Percentiles rank a stretch among this genome's conserved stretches.
Evolutionary conservation across 1,139 yeast species (phyloP).

Genomic region (Zygosaccharomyces sapae): DNA sequence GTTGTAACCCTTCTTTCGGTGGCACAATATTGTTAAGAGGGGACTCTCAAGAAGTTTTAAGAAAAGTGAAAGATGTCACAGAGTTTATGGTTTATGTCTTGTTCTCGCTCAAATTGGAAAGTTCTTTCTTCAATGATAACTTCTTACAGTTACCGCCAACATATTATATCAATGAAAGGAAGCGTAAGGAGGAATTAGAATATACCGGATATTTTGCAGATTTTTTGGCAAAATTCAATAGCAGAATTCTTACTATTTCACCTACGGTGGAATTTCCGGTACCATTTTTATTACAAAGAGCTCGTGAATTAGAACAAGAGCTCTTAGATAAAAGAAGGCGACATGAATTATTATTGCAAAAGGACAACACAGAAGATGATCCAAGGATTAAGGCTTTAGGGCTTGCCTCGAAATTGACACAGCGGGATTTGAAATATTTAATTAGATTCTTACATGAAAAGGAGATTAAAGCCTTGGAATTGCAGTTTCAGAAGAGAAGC

Average conservation of each 20-base stretch:
- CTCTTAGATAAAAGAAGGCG: conserved; percentile 40
- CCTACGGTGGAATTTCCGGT: conserved; percentile 68
- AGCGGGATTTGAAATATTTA: conserved; percentile 33
- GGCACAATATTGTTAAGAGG: conserved; percentile 84
- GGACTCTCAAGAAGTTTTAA: conserved; percentile 53
- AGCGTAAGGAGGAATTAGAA: conserved; percentile 9
- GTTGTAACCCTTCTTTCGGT: conserved; percentile 71
- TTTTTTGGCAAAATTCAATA: conserved; percentile 50
- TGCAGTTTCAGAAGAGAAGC: conserved; percentile 39
- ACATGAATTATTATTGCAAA: conserved; percentile 31
- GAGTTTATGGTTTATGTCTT: conserved; percentile 77
- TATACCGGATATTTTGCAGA: conserved; percentile 41
- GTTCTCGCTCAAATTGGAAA: conserved; percentile 75
- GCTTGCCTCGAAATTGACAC: conserved; percentile 30
- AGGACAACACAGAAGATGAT: conserved; percentile 20
- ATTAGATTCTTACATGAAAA: conserved; percentile 37
- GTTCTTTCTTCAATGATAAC: conserved; percentile 73
- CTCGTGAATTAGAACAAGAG: conserved; percentile 50
- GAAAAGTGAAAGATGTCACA: conserved; percentile 69
- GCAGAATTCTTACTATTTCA: conserved; percentile 60
- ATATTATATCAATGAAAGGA: conserved; percentile 28
- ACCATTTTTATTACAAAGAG: conserved; percentile 57
- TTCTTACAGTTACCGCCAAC: conserved; percentile 48
- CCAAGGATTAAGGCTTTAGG: conserved; percentile 22
- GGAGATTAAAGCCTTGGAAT: conserved; percentile 38